Percentiles rank a stretch among this genome's conserved stretches.
Conservation (phyloP, 2,329 filamentous ascomycete genomes). For the Ceratocystis variospora region DNA sequence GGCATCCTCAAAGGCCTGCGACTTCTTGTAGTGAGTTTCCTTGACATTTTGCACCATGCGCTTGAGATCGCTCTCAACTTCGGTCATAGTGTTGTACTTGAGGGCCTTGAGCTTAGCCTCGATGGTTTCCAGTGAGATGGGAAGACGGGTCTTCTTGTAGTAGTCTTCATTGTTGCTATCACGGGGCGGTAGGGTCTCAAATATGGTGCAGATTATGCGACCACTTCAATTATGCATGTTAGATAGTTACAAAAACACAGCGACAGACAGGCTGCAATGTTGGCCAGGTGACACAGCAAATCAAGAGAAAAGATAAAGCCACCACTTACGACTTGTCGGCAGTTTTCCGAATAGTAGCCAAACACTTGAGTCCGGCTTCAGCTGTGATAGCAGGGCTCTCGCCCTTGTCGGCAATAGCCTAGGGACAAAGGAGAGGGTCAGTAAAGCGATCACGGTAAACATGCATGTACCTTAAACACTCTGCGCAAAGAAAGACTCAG, state of each 20-base stretch:
- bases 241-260: conserved; percentile 19
- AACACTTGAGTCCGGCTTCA: conserved; percentile 55
- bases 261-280: neutral
- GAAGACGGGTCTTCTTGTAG: conserved; percentile 62
- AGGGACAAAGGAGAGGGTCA: conserved; percentile 33
- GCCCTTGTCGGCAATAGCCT: conserved; percentile 28
- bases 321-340: conserved; percentile 63
- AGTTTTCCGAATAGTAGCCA: conserved; percentile 61
- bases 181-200: conserved; percentile 56
- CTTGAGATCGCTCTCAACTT: conserved; percentile 74
- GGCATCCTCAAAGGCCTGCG: conserved; percentile 65
- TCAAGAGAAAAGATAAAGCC: neutral
- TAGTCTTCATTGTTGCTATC: conserved; percentile 52
- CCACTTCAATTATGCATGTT: conserved; percentile 37
- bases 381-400: conserved; percentile 58
- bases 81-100: conserved; percentile 56
- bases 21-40: conserved; percentile 62
- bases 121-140: conserved; percentile 63
- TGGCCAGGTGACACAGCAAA: too few species aligned
- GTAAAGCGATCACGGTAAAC: conserved; percentile 16
- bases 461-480: neutral
- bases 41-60: conserved; percentile 81
- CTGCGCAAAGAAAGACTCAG: conserved; percentile 1
- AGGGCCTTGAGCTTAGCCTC: conserved; percentile 58
- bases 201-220: conserved; percentile 59